Base-by-base conservation (phyloP, 345 rosid genomes). In the Pseudoturritis turrita region DNA sequence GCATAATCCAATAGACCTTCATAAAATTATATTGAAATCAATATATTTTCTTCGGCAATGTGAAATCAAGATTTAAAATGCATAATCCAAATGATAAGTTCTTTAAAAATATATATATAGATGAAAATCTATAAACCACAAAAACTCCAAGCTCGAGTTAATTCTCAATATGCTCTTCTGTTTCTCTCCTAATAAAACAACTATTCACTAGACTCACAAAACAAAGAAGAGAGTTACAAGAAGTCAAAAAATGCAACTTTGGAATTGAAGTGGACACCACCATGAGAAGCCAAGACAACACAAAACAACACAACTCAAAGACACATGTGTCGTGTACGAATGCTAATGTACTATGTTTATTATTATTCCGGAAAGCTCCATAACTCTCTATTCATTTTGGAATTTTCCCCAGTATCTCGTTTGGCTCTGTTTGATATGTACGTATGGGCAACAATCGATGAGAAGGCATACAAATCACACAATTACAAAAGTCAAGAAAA, bases 291-390 rank as follows among this genome's bases (percentile, higher is more conserved):
- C 25, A 29, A 46, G 36, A 18, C 68, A 72, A 51, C 76, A 62
- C 61, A 53, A 31, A 28, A 72, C 70, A 53, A 31, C 37, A 72
- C 70, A 44, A 44, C 65, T 72, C 64, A 72, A 71, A 40, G 70
- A 43, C 57, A 45, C 71, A 53, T 72, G 65, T 53, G 77, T 35
- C 57, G 6, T 55, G 71, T 63, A 72, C 77, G 64, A 43, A 41
- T 31, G 33, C 7, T 13, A 52, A 18, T 40, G 62, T 61, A 61
- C 68, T 71, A 71, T 47, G 66, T 70, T 59, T 13, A 50, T 61
- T n/a, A 60, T 36, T 40, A 71, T 71, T 62, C 44, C 69, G 40
- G 50, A 70, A 60, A 49, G 68, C 68, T 60, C 68, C 75, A 15
- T n/a, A 17, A 47, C 4, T 59, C 58, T 59, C 46, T 60, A 46